These are phyloP conservation scores for Cladorrhinum samala DNA, from an alignment of 495 filamentous ascomycete species.

Conservation along the genomic window DNA sequence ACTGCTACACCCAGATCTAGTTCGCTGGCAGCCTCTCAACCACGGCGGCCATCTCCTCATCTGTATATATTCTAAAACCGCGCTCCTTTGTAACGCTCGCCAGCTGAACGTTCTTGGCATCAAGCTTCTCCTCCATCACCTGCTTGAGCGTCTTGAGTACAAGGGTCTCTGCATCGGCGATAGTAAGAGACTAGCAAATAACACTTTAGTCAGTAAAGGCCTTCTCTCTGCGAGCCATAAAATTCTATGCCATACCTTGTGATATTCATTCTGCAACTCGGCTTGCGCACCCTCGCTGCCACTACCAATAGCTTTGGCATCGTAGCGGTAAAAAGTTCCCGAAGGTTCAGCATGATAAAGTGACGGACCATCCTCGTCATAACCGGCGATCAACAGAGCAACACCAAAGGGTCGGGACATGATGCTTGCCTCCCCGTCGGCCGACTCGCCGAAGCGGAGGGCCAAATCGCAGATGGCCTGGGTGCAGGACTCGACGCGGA, in stretches of 20 bases:
- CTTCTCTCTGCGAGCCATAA: neutral
- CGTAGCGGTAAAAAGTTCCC: conserved; percentile 97
- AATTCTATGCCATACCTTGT: conserved; percentile 53
- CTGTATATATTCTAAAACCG: conserved; percentile 95
- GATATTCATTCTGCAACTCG: conserved; percentile 96
- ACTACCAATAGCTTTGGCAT: conserved; percentile 96
- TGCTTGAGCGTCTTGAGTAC: conserved; percentile 98
- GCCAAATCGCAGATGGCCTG: conserved; percentile 98
- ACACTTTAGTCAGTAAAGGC: conserved; percentile 10
- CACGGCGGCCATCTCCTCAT: conserved; percentile 90
- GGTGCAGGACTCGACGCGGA: conserved; percentile 94
- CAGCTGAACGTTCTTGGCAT: conserved; percentile 95
- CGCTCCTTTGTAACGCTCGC: conserved; percentile 96
- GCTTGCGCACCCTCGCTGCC: conserved; percentile 96
- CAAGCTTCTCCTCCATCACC: conserved; percentile 99
- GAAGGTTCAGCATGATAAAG: conserved; percentile 97
- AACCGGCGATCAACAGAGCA: conserved; percentile 90
- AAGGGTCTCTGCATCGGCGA: conserved; percentile 86
- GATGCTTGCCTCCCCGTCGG: conserved; percentile 96
- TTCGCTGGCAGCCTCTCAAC: conserved; percentile 66
- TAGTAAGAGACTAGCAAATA: conserved; percentile 71
- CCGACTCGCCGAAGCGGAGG: conserved; percentile 91
- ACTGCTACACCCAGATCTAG: too few relatives aligned
- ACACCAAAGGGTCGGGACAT: conserved; percentile 98
- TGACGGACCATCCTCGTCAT: conserved; percentile 94